Conservation (phyloP, 805 yeast species). For the Wickerhamiella azyma region DNA sequence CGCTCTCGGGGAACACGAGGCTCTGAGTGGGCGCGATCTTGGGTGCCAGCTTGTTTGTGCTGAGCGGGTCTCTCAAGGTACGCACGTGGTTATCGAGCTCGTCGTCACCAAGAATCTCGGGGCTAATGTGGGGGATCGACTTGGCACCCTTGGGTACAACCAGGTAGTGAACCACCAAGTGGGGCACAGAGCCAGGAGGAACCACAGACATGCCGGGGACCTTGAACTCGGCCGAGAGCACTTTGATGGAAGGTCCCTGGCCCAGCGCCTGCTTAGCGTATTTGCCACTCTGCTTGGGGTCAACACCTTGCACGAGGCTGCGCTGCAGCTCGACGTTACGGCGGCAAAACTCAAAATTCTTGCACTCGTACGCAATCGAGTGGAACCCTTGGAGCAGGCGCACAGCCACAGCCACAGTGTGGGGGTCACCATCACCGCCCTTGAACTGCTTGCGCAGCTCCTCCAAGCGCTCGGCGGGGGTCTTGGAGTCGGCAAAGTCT, state of each 20-base stretch:
- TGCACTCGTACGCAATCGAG: slow-evolving; percentile 71
- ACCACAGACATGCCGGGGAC: slow-evolving; percentile 77
- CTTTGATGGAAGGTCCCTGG: slow-evolving; percentile 36
- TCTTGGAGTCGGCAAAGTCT: slow-evolving; percentile 29
- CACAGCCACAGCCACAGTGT: slow-evolving; percentile 50
- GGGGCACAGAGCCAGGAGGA: slow-evolving; percentile 60
- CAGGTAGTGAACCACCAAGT: slow-evolving; percentile 60
- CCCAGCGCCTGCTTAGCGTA: slow-evolving; percentile 32
- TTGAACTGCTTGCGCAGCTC: slow-evolving; percentile 44
- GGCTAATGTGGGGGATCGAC: slow-evolving; percentile 14
- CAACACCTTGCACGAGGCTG: slow-evolving; percentile 63
- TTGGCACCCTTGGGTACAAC: slow-evolving; percentile 52
- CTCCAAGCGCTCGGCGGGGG: slow-evolving; percentile 35
- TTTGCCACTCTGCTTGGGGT: slow-evolving; percentile 41
- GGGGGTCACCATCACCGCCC: slow-evolving; percentile 31
- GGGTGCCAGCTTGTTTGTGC: slow-evolving; percentile 56
- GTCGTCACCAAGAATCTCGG: slow-evolving; percentile 16
- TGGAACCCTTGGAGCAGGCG: slow-evolving; percentile 54
- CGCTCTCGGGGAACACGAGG: slow-evolving; percentile 56
- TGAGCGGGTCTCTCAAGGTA: slow-evolving; percentile 53
- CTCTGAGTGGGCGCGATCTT: slow-evolving; percentile 48
- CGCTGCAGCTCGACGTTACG: slow-evolving; percentile 54
- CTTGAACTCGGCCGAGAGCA: slow-evolving; percentile 56
- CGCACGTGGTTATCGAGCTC: slow-evolving; percentile 14
- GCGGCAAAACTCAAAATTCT: slow-evolving; percentile 50